Conservation (phyloP, 2,329 filamentous ascomycete species). For the Microthyrium microscopicum region DNA sequence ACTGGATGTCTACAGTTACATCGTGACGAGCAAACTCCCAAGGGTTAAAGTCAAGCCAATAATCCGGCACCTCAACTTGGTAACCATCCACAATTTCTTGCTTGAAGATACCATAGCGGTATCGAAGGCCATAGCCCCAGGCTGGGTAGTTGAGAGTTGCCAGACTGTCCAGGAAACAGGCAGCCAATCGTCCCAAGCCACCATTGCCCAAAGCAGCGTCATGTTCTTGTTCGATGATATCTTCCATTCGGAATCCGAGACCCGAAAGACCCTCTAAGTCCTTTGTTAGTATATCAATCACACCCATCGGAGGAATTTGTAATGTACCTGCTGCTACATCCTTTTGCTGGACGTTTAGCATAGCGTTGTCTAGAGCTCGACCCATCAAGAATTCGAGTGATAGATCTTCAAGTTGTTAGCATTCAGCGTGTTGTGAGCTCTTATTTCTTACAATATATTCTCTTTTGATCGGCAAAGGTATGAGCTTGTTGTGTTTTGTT, state of each 20-base stretch:
- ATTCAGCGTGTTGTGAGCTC: neutral
- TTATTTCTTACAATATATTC: constrained; percentile 58
- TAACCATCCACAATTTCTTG: constrained; percentile 97
- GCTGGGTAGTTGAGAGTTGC: constrained; percentile 89
- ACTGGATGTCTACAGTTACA: constrained; percentile 91
- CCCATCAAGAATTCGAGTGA: constrained; percentile 98
- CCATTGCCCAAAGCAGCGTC: constrained; percentile 94
- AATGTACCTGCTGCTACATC: constrained; percentile 58
- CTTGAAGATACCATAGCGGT: constrained; percentile 93
- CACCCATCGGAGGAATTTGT: constrained; percentile 9
- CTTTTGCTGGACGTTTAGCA: constrained; percentile 89
- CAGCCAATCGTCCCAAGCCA: constrained; percentile 82
- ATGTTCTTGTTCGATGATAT: constrained; percentile 86
- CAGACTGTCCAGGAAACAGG: constrained; percentile 92
- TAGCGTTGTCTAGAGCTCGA: constrained; percentile 88
- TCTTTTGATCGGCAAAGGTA: constrained; percentile 77
- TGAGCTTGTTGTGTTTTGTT: constrained; percentile 96
- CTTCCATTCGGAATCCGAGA: constrained; percentile 91
- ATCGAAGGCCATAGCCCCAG: constrained; percentile 92
- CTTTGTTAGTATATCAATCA: constrained; percentile 7
- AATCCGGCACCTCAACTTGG: constrained; percentile 94
- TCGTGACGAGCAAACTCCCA: constrained; percentile 98
- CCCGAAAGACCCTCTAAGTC: constrained; percentile 60
- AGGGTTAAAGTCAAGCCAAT: constrained; percentile 98
- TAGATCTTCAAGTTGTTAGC: constrained; percentile 41